A percentile compares a stretch with the other conserved stretches of the same genome.
These are phyloP conservation scores for Boletus huronensis DNA, from an alignment of 768 basidiomycete species.

Conservation along the genomic window DNA sequence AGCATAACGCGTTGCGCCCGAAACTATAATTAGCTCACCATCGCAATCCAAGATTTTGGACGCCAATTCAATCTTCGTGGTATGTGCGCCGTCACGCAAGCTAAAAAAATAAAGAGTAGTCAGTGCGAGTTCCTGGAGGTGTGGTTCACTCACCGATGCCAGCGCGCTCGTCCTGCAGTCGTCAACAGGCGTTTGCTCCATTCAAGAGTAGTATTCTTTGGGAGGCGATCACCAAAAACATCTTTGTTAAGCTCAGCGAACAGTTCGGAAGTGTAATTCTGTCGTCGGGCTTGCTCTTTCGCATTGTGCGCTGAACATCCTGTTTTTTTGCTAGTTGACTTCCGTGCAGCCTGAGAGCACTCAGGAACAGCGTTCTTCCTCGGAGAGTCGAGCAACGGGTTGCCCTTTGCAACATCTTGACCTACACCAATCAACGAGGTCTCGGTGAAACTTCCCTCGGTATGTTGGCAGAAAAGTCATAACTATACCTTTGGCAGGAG, in stretches of 20 bases:
- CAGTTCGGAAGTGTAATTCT: slow-evolving; percentile 53
- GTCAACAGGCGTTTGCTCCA: slow-evolving; percentile 67
- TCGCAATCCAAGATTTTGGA: slow-evolving; percentile 76
- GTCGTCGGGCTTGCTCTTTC: slow-evolving; percentile 43
- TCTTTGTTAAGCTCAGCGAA: slow-evolving; percentile 56
- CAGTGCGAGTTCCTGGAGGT: background rate
- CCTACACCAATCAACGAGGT: background rate
- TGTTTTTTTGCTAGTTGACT: slow-evolving; percentile 21
- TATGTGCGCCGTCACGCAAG: slow-evolving; percentile 55
- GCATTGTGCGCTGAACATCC: slow-evolving; percentile 30
- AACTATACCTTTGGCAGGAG: slow-evolving; percentile 1
- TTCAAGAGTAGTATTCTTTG: slow-evolving; percentile 50
- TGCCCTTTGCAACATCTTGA: slow-evolving; percentile 5
- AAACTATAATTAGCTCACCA: slow-evolving; percentile 40
- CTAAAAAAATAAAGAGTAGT: slow-evolving; percentile 30
- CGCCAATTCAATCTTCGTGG: slow-evolving; percentile 71
- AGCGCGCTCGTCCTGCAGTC: slow-evolving; percentile 70
- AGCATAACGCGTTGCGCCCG: background rate
- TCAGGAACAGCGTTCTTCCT: slow-evolving; percentile 4
- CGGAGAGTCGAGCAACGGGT: slow-evolving; percentile 9
- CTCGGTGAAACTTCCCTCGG: background rate
- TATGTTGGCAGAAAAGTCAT: background rate
- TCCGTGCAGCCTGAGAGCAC: slow-evolving; percentile 3
- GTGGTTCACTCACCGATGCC: slow-evolving; percentile 44
- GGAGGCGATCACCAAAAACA: slow-evolving; percentile 55